Evolutionary conservation across 345 rosid genomes (phyloP).

Genomic region (Physaria fendleri): DNA sequence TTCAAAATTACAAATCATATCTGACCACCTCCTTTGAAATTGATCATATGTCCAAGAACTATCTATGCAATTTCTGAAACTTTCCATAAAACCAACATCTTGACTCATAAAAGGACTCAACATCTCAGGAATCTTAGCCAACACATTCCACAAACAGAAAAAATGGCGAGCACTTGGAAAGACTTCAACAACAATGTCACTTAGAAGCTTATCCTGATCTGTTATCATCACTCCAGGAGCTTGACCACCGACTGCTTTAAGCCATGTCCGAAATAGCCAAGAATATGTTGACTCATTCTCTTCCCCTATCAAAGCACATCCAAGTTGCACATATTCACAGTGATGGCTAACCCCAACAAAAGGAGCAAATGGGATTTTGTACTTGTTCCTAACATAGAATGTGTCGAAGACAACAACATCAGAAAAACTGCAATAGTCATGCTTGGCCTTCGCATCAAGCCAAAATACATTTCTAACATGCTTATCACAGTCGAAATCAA

Average conservation of each 20-base stretch:
- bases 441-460: constrained; percentile 45
- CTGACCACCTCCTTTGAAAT: constrained; percentile 40
- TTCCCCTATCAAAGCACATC: constrained; percentile 38
- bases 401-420: constrained; percentile 42
- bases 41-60: constrained; percentile 44
- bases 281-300: constrained; percentile 36
- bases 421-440: constrained; percentile 36
- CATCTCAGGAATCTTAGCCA: constrained; percentile 39
- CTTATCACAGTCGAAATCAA: constrained; percentile 32
- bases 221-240: constrained; percentile 37
- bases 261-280: constrained; percentile 46
- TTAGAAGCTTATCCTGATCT: constrained; percentile 36
- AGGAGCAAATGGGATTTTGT: constrained; percentile 23
- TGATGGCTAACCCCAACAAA: constrained; percentile 28
- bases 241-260: constrained; percentile 40
- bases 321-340: constrained; percentile 20
- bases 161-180: constrained; percentile 39
- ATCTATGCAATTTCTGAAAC: constrained; percentile 38
- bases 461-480: constrained; percentile 38
- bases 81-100: constrained; percentile 33
- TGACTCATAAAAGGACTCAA: constrained; percentile 26
- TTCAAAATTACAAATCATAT: constrained; percentile 37
- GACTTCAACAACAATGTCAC: constrained; percentile 30
- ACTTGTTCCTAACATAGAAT: constrained; percentile 34
- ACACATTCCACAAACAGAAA: constrained; percentile 31